phyloP scores from a whole-genome alignment of 768 basidiomycete species.

The Phylloporus sp. region DNA sequence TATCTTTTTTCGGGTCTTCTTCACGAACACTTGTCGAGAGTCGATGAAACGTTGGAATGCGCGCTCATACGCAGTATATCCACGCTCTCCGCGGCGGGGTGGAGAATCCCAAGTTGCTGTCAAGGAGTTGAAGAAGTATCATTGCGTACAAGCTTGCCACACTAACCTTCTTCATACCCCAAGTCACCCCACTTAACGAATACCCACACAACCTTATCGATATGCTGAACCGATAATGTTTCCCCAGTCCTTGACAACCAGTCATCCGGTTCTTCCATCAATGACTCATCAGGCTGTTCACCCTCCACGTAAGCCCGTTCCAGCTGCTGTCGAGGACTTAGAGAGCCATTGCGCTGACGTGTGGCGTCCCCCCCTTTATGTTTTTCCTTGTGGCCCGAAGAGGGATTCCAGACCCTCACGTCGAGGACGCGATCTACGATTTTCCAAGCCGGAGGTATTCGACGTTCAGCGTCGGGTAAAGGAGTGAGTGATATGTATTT shows the following conservation, averaged over 20 bases:
- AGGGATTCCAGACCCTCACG: conserved; percentile 57
- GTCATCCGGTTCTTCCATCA: conserved; percentile 57
- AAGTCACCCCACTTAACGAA: conserved; percentile 94
- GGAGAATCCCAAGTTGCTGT: conserved; percentile 94
- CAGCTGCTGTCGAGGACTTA: conserved; percentile 24
- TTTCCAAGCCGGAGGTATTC: conserved; percentile 79
- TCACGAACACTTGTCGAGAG: conserved; percentile 58
- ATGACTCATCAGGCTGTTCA: conserved; percentile 51
- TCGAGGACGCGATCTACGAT: conserved; percentile 91
- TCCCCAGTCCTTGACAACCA: conserved; percentile 42
- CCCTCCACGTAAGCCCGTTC: conserved; percentile 51
- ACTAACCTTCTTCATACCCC: conserved; percentile 84
- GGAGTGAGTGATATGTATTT: conserved; percentile 33
- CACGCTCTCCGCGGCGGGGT: conserved; percentile 51
- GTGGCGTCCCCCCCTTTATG: conserved; percentile 17
- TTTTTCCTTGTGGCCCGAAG: conserved; percentile 9
- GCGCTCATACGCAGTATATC: conserved; percentile 57
- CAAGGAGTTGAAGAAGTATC: not conserved
- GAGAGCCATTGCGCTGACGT: conserved; percentile 26
- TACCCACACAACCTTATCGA: conserved; percentile 66
- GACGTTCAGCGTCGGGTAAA: conserved; percentile 62
- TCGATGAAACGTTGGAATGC: conserved; percentile 67
- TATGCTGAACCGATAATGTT: conserved; percentile 42
- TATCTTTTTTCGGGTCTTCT: conserved; percentile 38
- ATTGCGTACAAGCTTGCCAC: not conserved